phyloP scores from a whole-genome alignment of 176 grass and related monocot species.

The Musa itinerans region DNA sequence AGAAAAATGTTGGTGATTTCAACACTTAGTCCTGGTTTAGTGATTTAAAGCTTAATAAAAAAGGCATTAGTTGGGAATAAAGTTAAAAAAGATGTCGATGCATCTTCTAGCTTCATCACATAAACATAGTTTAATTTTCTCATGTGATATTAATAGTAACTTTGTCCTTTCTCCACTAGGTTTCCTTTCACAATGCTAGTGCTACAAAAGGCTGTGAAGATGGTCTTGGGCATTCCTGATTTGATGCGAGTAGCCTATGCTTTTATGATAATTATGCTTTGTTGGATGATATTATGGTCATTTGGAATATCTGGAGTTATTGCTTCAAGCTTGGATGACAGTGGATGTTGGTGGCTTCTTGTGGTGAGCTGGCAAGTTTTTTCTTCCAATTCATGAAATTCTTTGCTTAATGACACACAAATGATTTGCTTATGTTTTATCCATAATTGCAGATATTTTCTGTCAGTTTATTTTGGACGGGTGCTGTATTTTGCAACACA shows the following conservation, averaged over 20 bases:
- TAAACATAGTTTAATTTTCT: neutral
- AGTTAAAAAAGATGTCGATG: neutral
- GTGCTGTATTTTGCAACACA: conserved; percentile 89
- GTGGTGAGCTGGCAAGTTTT: conserved; percentile 97
- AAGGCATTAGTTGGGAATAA: neutral
- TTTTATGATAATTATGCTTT: conserved; percentile 79
- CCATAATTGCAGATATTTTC: conserved; percentile 56
- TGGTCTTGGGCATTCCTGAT: conserved; percentile 73
- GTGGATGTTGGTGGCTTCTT: conserved; percentile 95
- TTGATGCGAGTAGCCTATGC: conserved; percentile 73
- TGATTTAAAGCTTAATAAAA: neutral
- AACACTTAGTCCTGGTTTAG: neutral
- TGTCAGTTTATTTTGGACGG: conserved; percentile 97
- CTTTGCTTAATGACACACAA: neutral
- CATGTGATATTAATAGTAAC: neutral
- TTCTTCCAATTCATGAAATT: conserved; percentile 21
- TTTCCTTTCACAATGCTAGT: conserved; percentile 99
- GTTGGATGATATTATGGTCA: conserved; percentile 92
- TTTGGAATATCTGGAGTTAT: conserved; percentile 83
- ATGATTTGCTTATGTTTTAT: neutral
- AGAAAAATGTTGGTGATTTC: too few relatives aligned
- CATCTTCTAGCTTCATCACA: neutral
- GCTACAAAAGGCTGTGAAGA: conserved; percentile 80
- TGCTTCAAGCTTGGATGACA: conserved; percentile 62
- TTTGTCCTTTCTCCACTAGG: conserved; percentile 27